Evolutionary conservation across 345 rosid genomes (phyloP).

Genomic region (Erucastrum elatum): DNA sequence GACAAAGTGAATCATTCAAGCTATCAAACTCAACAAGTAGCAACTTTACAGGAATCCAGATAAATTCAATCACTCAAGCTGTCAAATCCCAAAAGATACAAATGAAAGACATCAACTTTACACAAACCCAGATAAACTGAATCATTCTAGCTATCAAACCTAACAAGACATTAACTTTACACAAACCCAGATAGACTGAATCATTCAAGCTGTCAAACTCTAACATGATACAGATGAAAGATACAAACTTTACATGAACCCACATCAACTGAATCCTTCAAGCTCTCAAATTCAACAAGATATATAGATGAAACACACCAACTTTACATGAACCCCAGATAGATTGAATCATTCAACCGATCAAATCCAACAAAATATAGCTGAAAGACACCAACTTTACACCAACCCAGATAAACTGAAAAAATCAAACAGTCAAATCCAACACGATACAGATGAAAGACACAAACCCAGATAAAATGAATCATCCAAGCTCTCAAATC

Average conservation of each 20-base stretch:
- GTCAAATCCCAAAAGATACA: not conserved
- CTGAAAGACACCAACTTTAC: conserved; percentile 5
- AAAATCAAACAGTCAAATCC: not conserved
- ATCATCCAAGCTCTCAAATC: not conserved
- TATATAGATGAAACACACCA: not conserved
- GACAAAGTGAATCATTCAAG: not conserved
- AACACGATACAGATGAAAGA: not conserved
- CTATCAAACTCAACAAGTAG: not conserved
- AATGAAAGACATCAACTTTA: conserved; percentile 11
- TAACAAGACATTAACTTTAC: not conserved
- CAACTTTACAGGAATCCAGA: conserved; percentile 10
- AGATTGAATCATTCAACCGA: not conserved
- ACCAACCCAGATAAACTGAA: not conserved
- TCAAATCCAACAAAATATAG: not conserved
- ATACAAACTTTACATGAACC: conserved; percentile 7
- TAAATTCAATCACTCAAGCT: not conserved
- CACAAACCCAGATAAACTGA: conserved; percentile 11
- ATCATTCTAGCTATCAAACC: not conserved
- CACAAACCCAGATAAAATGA: conserved; percentile 10
- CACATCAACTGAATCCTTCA: not conserved
- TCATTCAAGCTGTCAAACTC: not conserved
- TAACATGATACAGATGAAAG: not conserved
- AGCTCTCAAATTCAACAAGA: not conserved
- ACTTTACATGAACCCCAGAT: conserved; percentile 23
- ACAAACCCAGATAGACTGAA: conserved; percentile 1